Base-by-base conservation (phyloP, 176 grass and related monocot species). In the Carex kokanica region DNA sequence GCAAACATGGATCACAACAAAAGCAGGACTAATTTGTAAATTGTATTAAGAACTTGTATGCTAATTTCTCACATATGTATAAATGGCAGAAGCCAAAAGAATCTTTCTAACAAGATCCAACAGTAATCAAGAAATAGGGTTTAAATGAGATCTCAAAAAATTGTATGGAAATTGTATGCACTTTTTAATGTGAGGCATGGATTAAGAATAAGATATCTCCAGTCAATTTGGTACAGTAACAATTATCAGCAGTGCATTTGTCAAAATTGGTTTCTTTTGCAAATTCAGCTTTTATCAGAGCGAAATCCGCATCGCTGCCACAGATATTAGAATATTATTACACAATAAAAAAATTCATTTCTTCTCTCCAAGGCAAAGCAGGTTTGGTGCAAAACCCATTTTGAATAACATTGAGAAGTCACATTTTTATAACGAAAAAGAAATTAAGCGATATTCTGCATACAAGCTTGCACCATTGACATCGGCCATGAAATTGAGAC, bases 401-500 rank as follows among this genome's bases (percentile, higher is more conserved):
- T 55, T 74, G 9, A 74, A 23, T 45, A 24, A 74, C 41, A 52
- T 3, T 74, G 41, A 51, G 41, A 74, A 6, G 40, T 14, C n/a
- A 24, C 3, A 15, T 51, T 74, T 80, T 23, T 24, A 45, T 47
- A 63, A 38, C 6, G 32, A 18, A 64, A 43, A 65, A 41, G 3
- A 20, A 56, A 51, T 62, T 60, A 43, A 81, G 18, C 1, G 13
- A 59, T 34, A 24, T 59, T 57, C 3, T 20, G 18, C 24, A 13
- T 2, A 14, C 9, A 60, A 41, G 5, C 4, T 77, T 79, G 5
- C 41, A 79, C 25, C 55, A 49, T 65, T 65, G 59, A 60, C 12
- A 64, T 65, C 4, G 14, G n/a, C 53, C 80, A 82, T 82, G 41
- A 62, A 81, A 65, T 27, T 82, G 15, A 13, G 2, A 51, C 60